Conservation (phyloP, 2,329 filamentous ascomycete genomes). For the Fusarium proliferatum region DNA sequence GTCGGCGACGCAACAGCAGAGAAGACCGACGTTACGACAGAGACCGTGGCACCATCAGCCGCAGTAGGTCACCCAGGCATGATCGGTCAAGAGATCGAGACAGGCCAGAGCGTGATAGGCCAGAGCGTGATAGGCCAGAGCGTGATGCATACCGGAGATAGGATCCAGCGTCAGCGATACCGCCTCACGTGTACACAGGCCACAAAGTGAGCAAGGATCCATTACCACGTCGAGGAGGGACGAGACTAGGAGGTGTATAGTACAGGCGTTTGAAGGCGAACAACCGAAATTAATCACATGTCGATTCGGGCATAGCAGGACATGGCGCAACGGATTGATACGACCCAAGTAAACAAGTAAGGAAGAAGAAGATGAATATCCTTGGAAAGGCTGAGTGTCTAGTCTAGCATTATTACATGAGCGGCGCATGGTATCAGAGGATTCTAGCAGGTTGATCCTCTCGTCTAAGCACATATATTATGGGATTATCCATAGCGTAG, state of each 20-base stretch:
- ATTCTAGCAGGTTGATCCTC: neutral
- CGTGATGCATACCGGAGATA: slow-evolving; percentile 64
- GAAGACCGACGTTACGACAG: slow-evolving; percentile 55
- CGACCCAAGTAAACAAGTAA: neutral
- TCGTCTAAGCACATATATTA: slow-evolving; percentile 16
- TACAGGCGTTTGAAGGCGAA: slow-evolving; percentile 34
- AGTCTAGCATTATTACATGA: slow-evolving; percentile 25
- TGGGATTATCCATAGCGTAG: slow-evolving; percentile 11
- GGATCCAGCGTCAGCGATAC: slow-evolving; percentile 17
- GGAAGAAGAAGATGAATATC: neutral
- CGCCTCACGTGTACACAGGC: neutral
- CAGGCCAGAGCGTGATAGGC: slow-evolving; percentile 59
- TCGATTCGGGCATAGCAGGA: slow-evolving; percentile 16
- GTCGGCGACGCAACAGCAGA: slow-evolving; percentile 49
- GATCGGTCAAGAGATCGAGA: slow-evolving; percentile 56
- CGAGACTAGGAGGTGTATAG: neutral
- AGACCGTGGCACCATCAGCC: slow-evolving; percentile 55
- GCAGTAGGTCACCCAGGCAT: slow-evolving; percentile 53
- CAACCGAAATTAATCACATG: slow-evolving; percentile 17
- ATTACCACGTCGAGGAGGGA: neutral
- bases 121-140: slow-evolving; percentile 62
- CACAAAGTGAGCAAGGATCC: neutral
- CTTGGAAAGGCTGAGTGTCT: slow-evolving; percentile 17
- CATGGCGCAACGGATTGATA: slow-evolving; percentile 36
- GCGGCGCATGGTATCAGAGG: slow-evolving; percentile 10